Base-by-base conservation (phyloP, 805 yeast genomes). In the Danielia oregonensis region DNA sequence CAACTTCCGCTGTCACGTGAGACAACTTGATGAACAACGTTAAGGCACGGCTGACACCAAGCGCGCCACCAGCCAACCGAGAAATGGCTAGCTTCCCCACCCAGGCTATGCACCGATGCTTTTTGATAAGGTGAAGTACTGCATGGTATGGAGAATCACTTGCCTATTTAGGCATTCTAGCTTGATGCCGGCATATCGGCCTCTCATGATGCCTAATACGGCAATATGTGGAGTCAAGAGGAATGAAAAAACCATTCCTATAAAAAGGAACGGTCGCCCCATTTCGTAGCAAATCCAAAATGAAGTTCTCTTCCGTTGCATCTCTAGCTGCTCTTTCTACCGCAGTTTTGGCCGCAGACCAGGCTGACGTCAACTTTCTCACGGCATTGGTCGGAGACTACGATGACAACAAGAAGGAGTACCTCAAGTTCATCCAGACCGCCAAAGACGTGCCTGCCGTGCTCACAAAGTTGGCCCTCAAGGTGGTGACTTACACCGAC, bases 401-500 rank as follows among this genome's bases (percentile, higher is more conserved):
- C 36, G 51, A 54, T 26, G 51, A 41, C 34, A 50, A 68, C 46
- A 39, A 42, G 6, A 42, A 36, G 22, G 54, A 65, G 16, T 67
- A 68, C 45, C 26, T 66, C 13, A 42, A 56, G 31, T 61, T 48
- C 39, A 46, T 63, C 31, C 54, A 43, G 17, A 53, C 57, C 6
- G 55, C 63, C 23, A 30, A 34, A 13, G 46, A 36, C 13, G 58
- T 52, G 26, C 68, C 68, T 5, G 39, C 52, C 2, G 57, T 43
- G 10, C 51, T 68, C 29, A 46, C 68, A 7, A 32, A 49, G 11
- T 48, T 65, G 34, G 67, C 65, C 28, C 27, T 43, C 27, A 43
- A 46, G 19, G 62, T 58, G 23, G 48, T 45, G n/a, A 68, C 72
- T 29, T 68, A 67, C 51, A 68, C 67, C 8, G 71, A 68, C 47